Evolutionary conservation across 768 basidiomycete genomes (phyloP).

Genomic region (Russula brevipes): DNA sequence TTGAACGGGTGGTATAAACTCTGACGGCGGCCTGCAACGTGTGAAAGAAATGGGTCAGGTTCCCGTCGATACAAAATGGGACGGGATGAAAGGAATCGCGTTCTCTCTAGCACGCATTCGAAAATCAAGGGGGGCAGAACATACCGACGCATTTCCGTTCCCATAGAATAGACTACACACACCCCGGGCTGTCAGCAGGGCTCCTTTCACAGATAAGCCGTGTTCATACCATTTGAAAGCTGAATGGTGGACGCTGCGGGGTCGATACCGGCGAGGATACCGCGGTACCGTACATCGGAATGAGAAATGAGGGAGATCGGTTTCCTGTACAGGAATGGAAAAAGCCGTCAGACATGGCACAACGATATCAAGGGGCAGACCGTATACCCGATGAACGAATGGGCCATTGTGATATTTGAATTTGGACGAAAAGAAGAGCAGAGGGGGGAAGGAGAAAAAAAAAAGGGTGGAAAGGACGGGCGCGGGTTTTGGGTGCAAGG

Average conservation of each 20-base stretch:
- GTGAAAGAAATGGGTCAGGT: slow-evolving; percentile 30
- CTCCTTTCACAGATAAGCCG: background rate
- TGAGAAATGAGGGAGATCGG: slow-evolving; percentile 87
- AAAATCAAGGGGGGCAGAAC: slow-evolving; percentile 28
- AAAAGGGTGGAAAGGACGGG: background rate
- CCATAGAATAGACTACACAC: slow-evolving; percentile 71
- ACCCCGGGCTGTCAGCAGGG: background rate
- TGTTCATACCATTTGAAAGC: slow-evolving; percentile 70
- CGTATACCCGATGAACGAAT: slow-evolving; percentile 26
- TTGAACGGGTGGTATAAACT: slow-evolving; percentile 79
- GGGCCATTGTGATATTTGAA: slow-evolving; percentile 21
- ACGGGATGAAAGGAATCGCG: slow-evolving; percentile 26
- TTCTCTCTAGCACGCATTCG: slow-evolving; percentile 38
- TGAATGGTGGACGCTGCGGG: slow-evolving; percentile 82
- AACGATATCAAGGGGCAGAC: background rate
- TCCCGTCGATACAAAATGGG: background rate
- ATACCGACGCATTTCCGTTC: slow-evolving; percentile 78
- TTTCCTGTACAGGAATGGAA: slow-evolving; percentile 48
- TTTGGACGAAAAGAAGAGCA: background rate
- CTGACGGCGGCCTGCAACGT: slow-evolving; percentile 52
- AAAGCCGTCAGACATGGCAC: slow-evolving; percentile 4
- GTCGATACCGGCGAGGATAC: slow-evolving; percentile 83
- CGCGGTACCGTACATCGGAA: slow-evolving; percentile 86
- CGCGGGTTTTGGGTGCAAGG: background rate
- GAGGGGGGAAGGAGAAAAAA: background rate